Base-by-base conservation (phyloP, 1,284 basidiomycete species). In the Naganishia sp. region DNA sequence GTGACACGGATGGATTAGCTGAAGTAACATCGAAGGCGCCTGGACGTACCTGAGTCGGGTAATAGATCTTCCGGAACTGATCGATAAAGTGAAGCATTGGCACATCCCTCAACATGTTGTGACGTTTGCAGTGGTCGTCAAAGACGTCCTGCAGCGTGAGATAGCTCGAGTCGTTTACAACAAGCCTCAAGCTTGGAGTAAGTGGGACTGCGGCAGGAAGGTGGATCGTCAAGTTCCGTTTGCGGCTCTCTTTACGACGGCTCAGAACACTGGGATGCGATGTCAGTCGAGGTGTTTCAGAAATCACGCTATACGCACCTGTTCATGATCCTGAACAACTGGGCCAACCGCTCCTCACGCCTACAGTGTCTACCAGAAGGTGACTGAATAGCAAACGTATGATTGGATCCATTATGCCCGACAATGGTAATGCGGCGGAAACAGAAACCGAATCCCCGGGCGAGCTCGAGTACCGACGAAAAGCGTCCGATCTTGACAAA, bases 401-500 rank as follows among this genome's bases (percentile, higher is more conserved):
- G 91, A 66, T 83, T 85, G 42, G 91, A 90, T 68, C 93, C 91
- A 77, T 99, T 95, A 74, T 88, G 88, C n/a, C 94, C 94, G 72
- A 94, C 86, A 73, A 99, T 87, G 0, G 89, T 91, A 75, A 99
- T 86, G 42, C 97, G 86, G 67, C 92, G 88, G 86, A 90, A 97
- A 75, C 88, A 94, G 72, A 88, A 87, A 3, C 93, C 93, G 72
- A 89, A 88, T 21, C 82, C 82, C 60, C 94, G 86, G 70, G 89
- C 90, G 69, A 94, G 88, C 78, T 98, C 95, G 72, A 94, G 92
- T 72, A 90, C 90, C 23, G 94, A 88, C 53, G 87, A 87, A 77
- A 99, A 98, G 76, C 93, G 91, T 70, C 88, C 87, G 60, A 99
- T 94, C 71, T 90, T 88, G 70, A 94, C 86, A 74, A 99, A 97